These are phyloP conservation scores for Boletus reticuloceps DNA, from an alignment of 768 basidiomycete species.

Conservation along the genomic window DNA sequence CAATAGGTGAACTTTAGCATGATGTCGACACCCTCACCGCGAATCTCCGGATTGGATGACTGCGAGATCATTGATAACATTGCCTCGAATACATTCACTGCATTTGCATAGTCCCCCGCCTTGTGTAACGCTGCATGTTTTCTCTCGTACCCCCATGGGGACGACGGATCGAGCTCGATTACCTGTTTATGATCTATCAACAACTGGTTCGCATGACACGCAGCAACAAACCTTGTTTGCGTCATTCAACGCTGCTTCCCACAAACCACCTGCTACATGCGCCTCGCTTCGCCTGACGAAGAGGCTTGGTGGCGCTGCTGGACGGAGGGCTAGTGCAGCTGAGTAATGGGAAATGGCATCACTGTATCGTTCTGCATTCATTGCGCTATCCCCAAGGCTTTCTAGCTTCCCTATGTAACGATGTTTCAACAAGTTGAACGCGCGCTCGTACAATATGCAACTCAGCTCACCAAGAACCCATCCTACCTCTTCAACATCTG, in stretches of 20 bases:
- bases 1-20: not conserved
- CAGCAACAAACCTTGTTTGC: not conserved
- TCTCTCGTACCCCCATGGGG: not conserved
- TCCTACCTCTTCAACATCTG: not conserved
- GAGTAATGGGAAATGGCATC: not conserved
- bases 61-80: constrained; percentile 2
- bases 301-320: not conserved
- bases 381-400: not conserved
- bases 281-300: not conserved
- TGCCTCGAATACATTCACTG: not conserved
- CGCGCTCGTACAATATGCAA: too few relatives aligned
- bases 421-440: not conserved
- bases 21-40: not conserved
- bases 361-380: not conserved
- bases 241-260: constrained; percentile 2
- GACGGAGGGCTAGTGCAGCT: not conserved
- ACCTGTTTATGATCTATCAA: not conserved
- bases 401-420: not conserved
- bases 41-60: not conserved
- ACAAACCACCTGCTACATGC: not conserved
- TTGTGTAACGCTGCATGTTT: not conserved
- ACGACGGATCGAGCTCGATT: constrained; percentile 1
- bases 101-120: not conserved
- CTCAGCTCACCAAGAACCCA: not conserved
- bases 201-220: too few relatives aligned